A percentile compares a stretch with the other conserved stretches of the same genome.
phyloP scores from a whole-genome alignment of 2,329 filamentous ascomycete genomes.

The Ambrosiella cleistominuta region DNA sequence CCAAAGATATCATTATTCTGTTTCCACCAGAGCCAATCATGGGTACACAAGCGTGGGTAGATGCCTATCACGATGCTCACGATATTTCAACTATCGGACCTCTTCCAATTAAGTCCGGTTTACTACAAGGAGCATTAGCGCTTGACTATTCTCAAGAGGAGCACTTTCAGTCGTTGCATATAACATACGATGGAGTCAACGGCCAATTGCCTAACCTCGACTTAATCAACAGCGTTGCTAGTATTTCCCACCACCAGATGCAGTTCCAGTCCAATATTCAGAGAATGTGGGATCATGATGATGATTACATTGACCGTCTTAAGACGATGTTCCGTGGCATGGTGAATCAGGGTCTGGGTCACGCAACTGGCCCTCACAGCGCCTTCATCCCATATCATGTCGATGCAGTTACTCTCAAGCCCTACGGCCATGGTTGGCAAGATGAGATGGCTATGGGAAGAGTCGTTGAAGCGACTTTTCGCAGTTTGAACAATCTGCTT shows the following conservation, averaged over 20 bases:
- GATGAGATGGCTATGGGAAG: slow-evolving; percentile 93
- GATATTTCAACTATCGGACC: slow-evolving; percentile 51
- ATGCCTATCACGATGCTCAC: slow-evolving; percentile 89
- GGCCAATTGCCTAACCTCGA: slow-evolving; percentile 91
- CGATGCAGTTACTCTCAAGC: slow-evolving; percentile 83
- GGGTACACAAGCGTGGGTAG: slow-evolving; percentile 90
- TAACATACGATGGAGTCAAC: slow-evolving; percentile 90
- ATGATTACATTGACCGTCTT: slow-evolving; percentile 65
- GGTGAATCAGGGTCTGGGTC: slow-evolving; percentile 76
- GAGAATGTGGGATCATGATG: slow-evolving; percentile 67
- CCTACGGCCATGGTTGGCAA: slow-evolving; percentile 86
- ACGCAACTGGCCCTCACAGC: slow-evolving; percentile 80
- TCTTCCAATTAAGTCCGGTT: slow-evolving; percentile 77
- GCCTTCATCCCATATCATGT: slow-evolving; percentile 96
- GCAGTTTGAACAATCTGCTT: slow-evolving; percentile 87
- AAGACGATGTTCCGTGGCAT: slow-evolving; percentile 83
- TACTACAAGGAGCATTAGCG: slow-evolving; percentile 81
- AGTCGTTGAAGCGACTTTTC: slow-evolving; percentile 74
- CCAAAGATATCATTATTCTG: slow-evolving; percentile 91
- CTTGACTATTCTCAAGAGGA: slow-evolving; percentile 79
- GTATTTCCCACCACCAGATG: slow-evolving; percentile 82
- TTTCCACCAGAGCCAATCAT: slow-evolving; percentile 76
- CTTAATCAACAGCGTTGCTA: slow-evolving; percentile 81
- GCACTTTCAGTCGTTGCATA: slow-evolving; percentile 71
- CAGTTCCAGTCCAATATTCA: slow-evolving; percentile 71